Base-by-base conservation (phyloP, 106 monocot species). In the Narthecium ossifragum region DNA sequence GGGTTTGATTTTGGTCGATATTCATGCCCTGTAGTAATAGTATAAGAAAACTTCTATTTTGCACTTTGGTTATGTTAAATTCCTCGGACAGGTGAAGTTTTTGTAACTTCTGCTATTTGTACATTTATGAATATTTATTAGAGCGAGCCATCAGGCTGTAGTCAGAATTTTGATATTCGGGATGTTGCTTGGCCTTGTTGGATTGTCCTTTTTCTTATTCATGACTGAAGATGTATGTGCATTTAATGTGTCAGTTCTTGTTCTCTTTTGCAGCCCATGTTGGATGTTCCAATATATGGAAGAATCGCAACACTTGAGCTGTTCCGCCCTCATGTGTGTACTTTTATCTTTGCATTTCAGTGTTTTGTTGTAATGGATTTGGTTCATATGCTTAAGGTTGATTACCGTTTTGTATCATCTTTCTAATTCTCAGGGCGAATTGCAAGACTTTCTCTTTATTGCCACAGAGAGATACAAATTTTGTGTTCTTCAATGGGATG, bases 401-500 rank as follows among this genome's bases (percentile, higher is more conserved):
- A 24, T 32, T 18, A 22, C 24, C 24, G 6, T 43, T 55, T 52
- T 31, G 12, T 36, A 17, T 25, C 14, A 26, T 63, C 51, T 31
- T 58, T 25, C 38, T 34, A 29, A 51, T 64, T 33, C 70, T 22
- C 51, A 98, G 96, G 85, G 88, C 64, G 96, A 98, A 78, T 38
- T 84, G 57, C 96, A 98, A 72, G 96, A 98, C 75, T 90, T 90
- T 64, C 81, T 98, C 25, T 98, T 98, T 74, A 89, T 98, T 84
- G 86, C 96, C 18, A 98, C 90, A 2, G 90, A 90, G 53, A 78
- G 90, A 57, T 98, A 98, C 68, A 98, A 98, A 72, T 98, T 98
- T 66, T 98, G 96, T 67, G 96, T 98, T 65, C 96, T 98, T 61
- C 96, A 98, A 56, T 98, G 96, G 96, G 96, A 98, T 79, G 74